phyloP scores from a whole-genome alignment of 2,329 filamentous ascomycete genomes.

The Monascus ruber region DNA sequence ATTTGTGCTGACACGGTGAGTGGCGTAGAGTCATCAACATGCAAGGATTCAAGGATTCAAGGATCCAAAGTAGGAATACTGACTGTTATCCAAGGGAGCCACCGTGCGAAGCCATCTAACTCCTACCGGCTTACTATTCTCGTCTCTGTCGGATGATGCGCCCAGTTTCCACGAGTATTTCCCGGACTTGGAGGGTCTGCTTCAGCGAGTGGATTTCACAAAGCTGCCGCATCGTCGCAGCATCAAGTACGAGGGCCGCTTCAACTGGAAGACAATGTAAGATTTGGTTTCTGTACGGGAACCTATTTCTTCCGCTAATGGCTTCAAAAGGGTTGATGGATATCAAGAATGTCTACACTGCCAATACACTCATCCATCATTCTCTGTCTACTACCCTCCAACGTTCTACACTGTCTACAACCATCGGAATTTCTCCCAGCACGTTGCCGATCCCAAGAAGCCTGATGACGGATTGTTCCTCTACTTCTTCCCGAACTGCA shows the following conservation, averaged over 20 bases:
- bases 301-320: neutral
- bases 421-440: slow-evolving; percentile 44
- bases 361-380: slow-evolving; percentile 47
- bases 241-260: slow-evolving; percentile 44
- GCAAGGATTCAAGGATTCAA: neutral
- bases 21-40: slow-evolving; percentile 3
- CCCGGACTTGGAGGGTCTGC: slow-evolving; percentile 38
- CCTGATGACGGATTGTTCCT: slow-evolving; percentile 45
- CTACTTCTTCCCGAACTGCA: slow-evolving; percentile 48
- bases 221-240: slow-evolving; percentile 40
- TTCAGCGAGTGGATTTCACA: slow-evolving; percentile 41
- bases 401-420: slow-evolving; percentile 46
- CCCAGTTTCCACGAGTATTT: slow-evolving; percentile 44
- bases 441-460: slow-evolving; percentile 44
- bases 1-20: slow-evolving; percentile 20
- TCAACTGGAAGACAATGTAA: slow-evolving; percentile 51
- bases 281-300: neutral
- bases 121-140: slow-evolving; percentile 42
- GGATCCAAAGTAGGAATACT: neutral
- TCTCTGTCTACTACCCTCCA: slow-evolving; percentile 44
- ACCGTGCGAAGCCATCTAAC: slow-evolving; percentile 32
- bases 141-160: slow-evolving; percentile 38
- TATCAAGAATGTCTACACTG: slow-evolving; percentile 50
- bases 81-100: slow-evolving; percentile 4
- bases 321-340: slow-evolving; percentile 38